Percentiles rank a stretch among this genome's conserved stretches.
phyloP scores from a whole-genome alignment of 208 protist species.

The Crithidia mellificae region DNA sequence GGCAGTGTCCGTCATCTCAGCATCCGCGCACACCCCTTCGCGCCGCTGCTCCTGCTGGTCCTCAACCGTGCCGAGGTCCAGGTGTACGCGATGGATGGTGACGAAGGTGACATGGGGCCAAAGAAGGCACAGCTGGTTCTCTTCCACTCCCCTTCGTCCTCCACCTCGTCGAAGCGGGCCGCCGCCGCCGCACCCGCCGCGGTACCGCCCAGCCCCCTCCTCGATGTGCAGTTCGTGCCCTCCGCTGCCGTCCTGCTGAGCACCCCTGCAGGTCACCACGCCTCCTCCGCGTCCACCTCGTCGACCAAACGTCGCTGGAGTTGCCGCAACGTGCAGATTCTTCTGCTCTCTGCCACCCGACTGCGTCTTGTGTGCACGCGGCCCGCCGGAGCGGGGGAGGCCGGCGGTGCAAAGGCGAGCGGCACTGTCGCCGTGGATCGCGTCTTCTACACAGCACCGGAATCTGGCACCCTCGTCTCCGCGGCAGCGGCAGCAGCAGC shows the following conservation, averaged over 20 bases:
- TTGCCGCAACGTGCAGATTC: constrained; percentile 31
- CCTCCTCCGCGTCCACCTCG: too few relatives aligned
- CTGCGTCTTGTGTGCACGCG: constrained; percentile 24
- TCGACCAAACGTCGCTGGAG: not conserved
- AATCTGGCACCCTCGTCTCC: not conserved
- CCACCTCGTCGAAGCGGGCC: not conserved
- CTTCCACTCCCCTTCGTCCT: constrained; percentile 7
- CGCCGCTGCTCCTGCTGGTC: constrained; percentile 34
- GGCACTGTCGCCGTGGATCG: constrained; percentile 22
- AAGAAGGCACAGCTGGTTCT: constrained; percentile 18
- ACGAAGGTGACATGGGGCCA: not conserved
- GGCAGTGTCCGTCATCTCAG: not conserved
- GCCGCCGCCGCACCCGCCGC: not conserved
- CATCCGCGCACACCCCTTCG: constrained; percentile 43
- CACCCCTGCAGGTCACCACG: not conserved
- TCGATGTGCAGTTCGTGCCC: constrained; percentile 35
- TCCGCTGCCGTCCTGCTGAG: constrained; percentile 25
- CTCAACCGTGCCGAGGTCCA: constrained; percentile 30
- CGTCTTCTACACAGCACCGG: constrained; percentile 29
- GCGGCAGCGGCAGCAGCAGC: not conserved
- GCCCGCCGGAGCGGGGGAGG: not conserved
- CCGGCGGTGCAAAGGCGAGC: not conserved
- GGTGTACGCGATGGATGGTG: constrained; percentile 34
- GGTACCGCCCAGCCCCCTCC: constrained; percentile 9
- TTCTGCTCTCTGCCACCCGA: constrained; percentile 26